Evolutionary conservation across 371 early-diverging fungal genomes (phyloP).

Genomic region (Gilbertella persicaria): DNA sequence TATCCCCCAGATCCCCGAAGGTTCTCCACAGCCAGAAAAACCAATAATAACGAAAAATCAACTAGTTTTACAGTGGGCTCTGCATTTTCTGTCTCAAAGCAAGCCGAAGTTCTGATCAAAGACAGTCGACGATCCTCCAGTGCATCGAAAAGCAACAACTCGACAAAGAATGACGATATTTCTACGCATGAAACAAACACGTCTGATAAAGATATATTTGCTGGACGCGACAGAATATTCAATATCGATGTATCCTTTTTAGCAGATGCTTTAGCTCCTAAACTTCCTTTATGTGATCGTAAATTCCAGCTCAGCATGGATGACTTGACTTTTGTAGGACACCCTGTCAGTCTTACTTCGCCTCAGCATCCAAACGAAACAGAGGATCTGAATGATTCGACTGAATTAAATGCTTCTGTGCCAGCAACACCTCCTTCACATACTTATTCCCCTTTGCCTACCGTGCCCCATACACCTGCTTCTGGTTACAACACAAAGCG

Average conservation of each 20-base stretch:
- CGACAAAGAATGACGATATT: neutral
- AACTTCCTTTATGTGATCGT: conserved; percentile 68
- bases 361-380: conserved; percentile 24
- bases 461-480: conserved; percentile 7
- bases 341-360: conserved; percentile 59
- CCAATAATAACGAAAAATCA: neutral
- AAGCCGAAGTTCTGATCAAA: neutral
- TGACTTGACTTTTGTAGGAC: conserved; percentile 76
- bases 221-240: conserved; percentile 53
- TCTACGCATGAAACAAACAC: neutral
- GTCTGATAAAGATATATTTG: conserved; percentile 28
- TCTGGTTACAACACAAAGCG: conserved; percentile 32
- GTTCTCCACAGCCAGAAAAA: conserved; percentile 13
- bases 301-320: conserved; percentile 82
- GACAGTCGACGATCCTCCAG: conserved; percentile 15
- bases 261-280: conserved; percentile 78
- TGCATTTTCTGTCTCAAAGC: conserved; percentile 13
- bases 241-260: conserved; percentile 71
- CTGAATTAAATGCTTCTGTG: neutral
- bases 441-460: neutral
- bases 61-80: conserved; percentile 17
- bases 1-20: conserved; percentile 59
- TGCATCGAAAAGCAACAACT: conserved; percentile 14
- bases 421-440: neutral
- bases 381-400: conserved; percentile 1